These are phyloP conservation scores for Lactarius psammicola DNA, from an alignment of 768 basidiomycete genomes.

Conservation along the genomic window DNA sequence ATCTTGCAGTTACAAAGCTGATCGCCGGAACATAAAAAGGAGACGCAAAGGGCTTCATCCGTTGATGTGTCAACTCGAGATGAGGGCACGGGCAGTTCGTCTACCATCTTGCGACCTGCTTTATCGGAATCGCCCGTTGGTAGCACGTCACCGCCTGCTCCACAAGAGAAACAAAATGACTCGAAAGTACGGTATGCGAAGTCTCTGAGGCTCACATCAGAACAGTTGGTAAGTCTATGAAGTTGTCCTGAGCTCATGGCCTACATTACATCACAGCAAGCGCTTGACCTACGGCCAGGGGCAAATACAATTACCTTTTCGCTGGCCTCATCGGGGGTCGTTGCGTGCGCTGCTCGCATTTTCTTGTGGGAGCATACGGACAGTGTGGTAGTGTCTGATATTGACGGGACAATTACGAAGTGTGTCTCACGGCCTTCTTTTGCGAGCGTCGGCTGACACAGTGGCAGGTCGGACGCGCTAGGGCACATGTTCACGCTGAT, in stretches of 20 bases:
- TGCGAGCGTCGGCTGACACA: constrained; percentile 1
- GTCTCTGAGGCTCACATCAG: constrained; percentile 88
- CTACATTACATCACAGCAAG: constrained; percentile 55
- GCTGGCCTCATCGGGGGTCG: constrained; percentile 73
- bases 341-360: constrained; percentile 87
- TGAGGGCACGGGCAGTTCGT: not conserved
- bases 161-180: constrained; percentile 1
- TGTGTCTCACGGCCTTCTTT: constrained; percentile 37
- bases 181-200: constrained; percentile 73
- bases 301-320: constrained; percentile 93
- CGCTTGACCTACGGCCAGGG: constrained; percentile 78
- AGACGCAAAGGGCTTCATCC: not conserved
- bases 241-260: not conserved
- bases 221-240: constrained; percentile 73
- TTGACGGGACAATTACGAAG: constrained; percentile 99
- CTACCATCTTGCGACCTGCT: constrained; percentile 1
- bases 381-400: constrained; percentile 90
- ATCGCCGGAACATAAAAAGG: not conserved
- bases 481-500: constrained; percentile 98
- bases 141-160: constrained; percentile 2
- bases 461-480: constrained; percentile 81
- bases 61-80: constrained; percentile 1
- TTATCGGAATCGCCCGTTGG: constrained; percentile 3
- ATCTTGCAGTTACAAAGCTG: not conserved
- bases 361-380: constrained; percentile 96